A percentile compares a stretch with the other conserved stretches of the same genome.
phyloP scores from a whole-genome alignment of 2,329 filamentous ascomycete species.

The Aspergillus sp. region DNA sequence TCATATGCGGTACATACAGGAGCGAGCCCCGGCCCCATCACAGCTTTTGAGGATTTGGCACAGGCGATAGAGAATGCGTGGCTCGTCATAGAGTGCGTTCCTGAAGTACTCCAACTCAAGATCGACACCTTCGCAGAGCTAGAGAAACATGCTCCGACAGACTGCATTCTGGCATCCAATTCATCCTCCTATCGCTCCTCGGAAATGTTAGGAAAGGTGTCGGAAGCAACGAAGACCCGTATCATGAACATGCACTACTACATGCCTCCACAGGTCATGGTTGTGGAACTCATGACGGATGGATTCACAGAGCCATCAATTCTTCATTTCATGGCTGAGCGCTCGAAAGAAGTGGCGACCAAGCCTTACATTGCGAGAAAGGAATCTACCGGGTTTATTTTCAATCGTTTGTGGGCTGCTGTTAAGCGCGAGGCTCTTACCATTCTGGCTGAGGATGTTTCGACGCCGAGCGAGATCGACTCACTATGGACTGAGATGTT shows the following conservation, averaged over 20 bases:
- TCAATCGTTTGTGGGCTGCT: constrained; percentile 60
- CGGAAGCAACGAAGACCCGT: constrained; percentile 38
- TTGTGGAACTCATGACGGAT: constrained; percentile 58
- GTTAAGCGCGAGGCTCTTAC: constrained; percentile 55
- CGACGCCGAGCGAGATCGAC: constrained; percentile 54
- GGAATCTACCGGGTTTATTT: constrained; percentile 57
- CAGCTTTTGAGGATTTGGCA: neutral
- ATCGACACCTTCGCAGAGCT: constrained; percentile 51
- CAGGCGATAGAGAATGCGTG: constrained; percentile 49
- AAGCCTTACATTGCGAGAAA: constrained; percentile 47
- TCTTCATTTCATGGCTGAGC: constrained; percentile 49
- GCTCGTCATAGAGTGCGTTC: constrained; percentile 57
- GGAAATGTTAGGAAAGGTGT: constrained; percentile 48
- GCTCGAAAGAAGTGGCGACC: constrained; percentile 44
- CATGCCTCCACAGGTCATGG: constrained; percentile 49
- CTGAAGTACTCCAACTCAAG: constrained; percentile 54
- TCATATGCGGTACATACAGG: constrained; percentile 31
- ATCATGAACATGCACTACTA: constrained; percentile 57
- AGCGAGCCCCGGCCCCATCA: neutral
- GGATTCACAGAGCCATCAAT: constrained; percentile 47
- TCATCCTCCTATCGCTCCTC: constrained; percentile 56
- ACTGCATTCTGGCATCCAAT: constrained; percentile 55
- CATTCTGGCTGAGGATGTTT: constrained; percentile 54
- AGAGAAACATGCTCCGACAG: constrained; percentile 43
- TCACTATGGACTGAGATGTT: constrained; percentile 48